Percentiles rank a stretch among this genome's conserved stretches.
phyloP scores from a whole-genome alignment of 495 filamentous ascomycete genomes.

The Amorphotheca resinae region DNA sequence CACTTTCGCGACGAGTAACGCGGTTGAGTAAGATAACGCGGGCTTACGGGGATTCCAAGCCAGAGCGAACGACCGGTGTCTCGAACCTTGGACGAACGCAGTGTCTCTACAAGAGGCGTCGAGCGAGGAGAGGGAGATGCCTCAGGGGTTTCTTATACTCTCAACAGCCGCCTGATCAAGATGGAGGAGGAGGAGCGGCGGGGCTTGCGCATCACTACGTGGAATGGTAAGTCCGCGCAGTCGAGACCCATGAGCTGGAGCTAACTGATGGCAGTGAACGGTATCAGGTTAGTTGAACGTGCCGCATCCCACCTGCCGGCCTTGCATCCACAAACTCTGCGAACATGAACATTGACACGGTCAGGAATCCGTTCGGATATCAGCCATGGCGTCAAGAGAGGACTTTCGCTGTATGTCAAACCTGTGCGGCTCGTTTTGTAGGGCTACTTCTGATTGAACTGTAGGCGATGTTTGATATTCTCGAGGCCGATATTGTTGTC shows the following conservation, averaged over 20 bases:
- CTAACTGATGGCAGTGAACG: constrained; percentile 56
- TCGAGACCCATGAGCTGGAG: not conserved
- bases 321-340: not conserved
- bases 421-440: not conserved
- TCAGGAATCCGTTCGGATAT: constrained; percentile 85
- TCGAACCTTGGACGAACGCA: too few relatives aligned
- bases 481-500: constrained; percentile 87
- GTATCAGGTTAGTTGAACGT: constrained; percentile 55
- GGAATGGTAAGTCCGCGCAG: constrained; percentile 54
- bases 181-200: constrained; percentile 9
- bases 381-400: constrained; percentile 85
- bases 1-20: constrained; percentile 4
- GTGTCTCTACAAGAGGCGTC: not conserved
- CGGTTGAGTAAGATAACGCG: too few relatives aligned
- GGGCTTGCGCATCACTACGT: constrained; percentile 71
- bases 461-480: constrained; percentile 83
- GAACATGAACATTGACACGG: not conserved
- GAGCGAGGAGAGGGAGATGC: not conserved
- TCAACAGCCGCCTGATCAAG: not conserved
- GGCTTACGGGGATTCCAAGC: too few relatives aligned
- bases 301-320: not conserved
- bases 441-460: not conserved
- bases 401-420: constrained; percentile 55
- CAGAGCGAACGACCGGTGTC: too few relatives aligned
- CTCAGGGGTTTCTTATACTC: not conserved